Evolutionary conservation across 2,329 filamentous ascomycete genomes (phyloP).

Genomic region (Septoria linicola): DNA sequence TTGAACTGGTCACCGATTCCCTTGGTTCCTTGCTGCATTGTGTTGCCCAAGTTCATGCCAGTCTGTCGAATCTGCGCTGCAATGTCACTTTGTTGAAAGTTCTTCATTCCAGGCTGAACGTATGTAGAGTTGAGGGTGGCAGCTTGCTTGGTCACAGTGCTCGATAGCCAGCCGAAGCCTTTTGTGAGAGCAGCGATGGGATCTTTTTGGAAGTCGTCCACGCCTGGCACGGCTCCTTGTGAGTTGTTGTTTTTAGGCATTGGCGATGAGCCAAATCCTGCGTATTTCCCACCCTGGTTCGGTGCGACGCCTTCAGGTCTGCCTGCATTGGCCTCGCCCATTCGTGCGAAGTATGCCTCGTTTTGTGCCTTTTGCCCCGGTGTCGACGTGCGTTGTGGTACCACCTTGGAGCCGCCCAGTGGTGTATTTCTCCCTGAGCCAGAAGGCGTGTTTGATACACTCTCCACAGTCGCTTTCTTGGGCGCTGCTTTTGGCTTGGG

Average conservation of each 20-base stretch:
- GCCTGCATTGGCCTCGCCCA: conserved; percentile 79
- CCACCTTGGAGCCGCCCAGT: conserved; percentile 20
- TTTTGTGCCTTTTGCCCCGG: conserved; percentile 60
- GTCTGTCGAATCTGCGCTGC: conserved; percentile 60
- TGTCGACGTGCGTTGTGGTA: conserved; percentile 28
- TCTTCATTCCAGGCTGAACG: conserved; percentile 87
- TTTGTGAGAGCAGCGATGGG: conserved; percentile 85
- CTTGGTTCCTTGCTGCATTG: conserved; percentile 64
- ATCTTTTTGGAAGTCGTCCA: conserved; percentile 90
- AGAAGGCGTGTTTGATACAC: conserved; percentile 24
- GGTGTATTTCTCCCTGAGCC: conserved; percentile 32
- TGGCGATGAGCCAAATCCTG: conserved; percentile 81
- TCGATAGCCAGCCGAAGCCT: conserved; percentile 91
- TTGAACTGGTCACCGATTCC: conserved; percentile 77
- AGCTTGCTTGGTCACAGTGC: conserved; percentile 82
- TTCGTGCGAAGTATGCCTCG: conserved; percentile 84
- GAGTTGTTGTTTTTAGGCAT: conserved; percentile 44
- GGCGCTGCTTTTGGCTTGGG: conserved; percentile 22
- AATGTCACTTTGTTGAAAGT: conserved; percentile 62
- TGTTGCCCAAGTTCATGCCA: conserved; percentile 52
- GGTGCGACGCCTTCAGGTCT: conserved; percentile 74
- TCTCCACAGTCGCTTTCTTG: conserved; percentile 30
- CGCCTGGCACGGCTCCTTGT: conserved; percentile 56
- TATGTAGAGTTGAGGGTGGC: conserved; percentile 89
- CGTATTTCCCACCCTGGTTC: conserved; percentile 88